Conservation (phyloP, 225 moss, liverwort and hornwort species). For the Neckera pumila region DNA sequence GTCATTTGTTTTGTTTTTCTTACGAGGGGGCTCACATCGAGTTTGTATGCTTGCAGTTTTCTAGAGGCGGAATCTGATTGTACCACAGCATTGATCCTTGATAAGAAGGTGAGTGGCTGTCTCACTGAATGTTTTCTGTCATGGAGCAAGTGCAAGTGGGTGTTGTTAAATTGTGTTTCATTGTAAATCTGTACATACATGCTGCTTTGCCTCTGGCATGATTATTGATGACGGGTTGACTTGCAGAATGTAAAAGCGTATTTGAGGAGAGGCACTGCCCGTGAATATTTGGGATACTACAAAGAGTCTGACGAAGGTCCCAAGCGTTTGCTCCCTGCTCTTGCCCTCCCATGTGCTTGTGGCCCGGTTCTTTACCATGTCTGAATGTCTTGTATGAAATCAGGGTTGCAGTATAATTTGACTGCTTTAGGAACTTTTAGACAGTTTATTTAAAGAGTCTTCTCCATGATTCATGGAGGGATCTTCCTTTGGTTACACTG, state of each 20-base stretch:
- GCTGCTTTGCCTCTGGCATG: background rate
- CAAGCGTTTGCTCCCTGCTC: conserved; percentile 15
- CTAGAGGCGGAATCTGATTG: conserved; percentile 92
- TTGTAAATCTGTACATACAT: background rate
- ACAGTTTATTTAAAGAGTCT: background rate
- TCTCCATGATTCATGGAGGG: background rate
- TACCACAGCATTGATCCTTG: conserved; percentile 74
- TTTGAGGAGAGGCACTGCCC: conserved; percentile 88
- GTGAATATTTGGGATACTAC: conserved; percentile 86
- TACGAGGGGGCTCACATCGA: background rate
- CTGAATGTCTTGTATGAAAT: background rate
- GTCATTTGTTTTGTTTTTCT: background rate
- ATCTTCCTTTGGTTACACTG: background rate
- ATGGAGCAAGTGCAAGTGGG: background rate
- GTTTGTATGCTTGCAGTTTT: conserved; percentile 44
- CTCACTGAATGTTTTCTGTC: background rate
- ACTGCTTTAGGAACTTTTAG: background rate
- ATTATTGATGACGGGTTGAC: background rate
- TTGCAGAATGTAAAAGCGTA: conserved; percentile 89
- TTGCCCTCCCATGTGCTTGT: conserved; percentile 29
- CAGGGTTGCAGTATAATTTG: background rate
- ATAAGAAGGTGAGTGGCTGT: conserved; percentile 58
- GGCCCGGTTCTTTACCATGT: conserved; percentile 10
- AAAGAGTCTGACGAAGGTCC: conserved; percentile 93
- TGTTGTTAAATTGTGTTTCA: background rate